phyloP scores from a whole-genome alignment of 768 basidiomycete genomes.

The Mycena vulgaris region DNA sequence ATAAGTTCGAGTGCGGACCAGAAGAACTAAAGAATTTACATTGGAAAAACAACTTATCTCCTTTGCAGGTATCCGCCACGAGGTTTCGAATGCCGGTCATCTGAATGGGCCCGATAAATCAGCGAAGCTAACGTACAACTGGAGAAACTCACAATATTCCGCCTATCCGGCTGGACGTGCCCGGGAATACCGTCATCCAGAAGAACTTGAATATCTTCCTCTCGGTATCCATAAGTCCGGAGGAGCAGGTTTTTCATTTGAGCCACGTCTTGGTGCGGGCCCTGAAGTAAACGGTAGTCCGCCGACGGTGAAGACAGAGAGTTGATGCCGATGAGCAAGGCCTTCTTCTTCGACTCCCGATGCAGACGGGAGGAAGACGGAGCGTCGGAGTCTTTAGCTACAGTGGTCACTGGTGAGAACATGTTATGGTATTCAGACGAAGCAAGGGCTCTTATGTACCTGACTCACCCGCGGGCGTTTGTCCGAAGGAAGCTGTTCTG shows the following conservation, averaged over 20 bases:
- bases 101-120: neutral
- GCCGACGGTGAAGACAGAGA: constrained; percentile 4
- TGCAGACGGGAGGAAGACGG: constrained; percentile 15
- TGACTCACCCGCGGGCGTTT: neutral
- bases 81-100: constrained; percentile 26
- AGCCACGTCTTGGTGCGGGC: constrained; percentile 32
- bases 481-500: constrained; percentile 8
- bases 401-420: neutral
- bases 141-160: constrained; percentile 24
- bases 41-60: constrained; percentile 36
- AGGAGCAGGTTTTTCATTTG: constrained; percentile 29
- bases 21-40: constrained; percentile 7
- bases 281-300: constrained; percentile 10
- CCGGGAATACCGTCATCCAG: constrained; percentile 29
- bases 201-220: constrained; percentile 33
- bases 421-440: neutral
- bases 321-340: constrained; percentile 37
- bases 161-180: constrained; percentile 31
- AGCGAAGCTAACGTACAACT: neutral
- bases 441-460: neutral
- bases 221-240: constrained; percentile 22
- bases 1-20: neutral
- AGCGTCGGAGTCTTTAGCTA: neutral
- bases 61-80: constrained; percentile 11
- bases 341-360: constrained; percentile 24